Conservation (phyloP, 306 rosid genomes). For the Quercus agrifolia region DNA sequence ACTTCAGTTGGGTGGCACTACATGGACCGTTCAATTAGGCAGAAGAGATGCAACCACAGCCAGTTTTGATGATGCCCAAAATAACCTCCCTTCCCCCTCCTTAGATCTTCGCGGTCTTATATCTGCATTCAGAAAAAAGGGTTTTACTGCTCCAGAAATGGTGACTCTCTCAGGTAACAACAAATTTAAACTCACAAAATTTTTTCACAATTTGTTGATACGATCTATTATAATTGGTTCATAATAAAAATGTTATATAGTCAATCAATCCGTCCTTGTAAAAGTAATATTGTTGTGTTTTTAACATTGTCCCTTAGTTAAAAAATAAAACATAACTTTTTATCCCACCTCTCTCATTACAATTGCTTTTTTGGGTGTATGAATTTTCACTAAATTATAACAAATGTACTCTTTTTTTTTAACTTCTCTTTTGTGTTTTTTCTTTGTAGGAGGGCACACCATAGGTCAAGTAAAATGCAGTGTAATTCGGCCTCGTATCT, state of each 20-base stretch:
- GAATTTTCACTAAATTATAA: neutral
- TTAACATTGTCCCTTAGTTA: too few species aligned
- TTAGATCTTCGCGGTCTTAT: slow-evolving; percentile 32
- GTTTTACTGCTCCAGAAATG: slow-evolving; percentile 25
- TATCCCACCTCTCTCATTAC: too few species aligned
- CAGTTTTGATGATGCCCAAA: slow-evolving; percentile 22
- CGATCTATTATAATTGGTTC: neutral
- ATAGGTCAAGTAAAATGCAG: slow-evolving; percentile 31
- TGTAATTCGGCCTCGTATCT: slow-evolving; percentile 16
- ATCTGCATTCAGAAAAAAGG: slow-evolving; percentile 32
- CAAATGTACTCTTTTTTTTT: neutral
- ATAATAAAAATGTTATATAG: neutral
- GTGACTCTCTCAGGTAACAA: slow-evolving; percentile 47
- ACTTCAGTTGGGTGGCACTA: slow-evolving; percentile 31
- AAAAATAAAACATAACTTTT: too few species aligned
- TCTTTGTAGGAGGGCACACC: slow-evolving; percentile 32
- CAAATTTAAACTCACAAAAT: too few species aligned
- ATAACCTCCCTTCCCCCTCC: slow-evolving; percentile 42
- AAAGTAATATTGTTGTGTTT: too few species aligned
- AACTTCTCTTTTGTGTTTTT: neutral
- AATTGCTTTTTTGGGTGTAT: too few species aligned
- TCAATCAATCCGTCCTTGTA: too few species aligned
- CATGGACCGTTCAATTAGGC: slow-evolving; percentile 39
- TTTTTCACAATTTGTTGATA: neutral
- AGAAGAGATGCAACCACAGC: slow-evolving; percentile 58